These are phyloP conservation scores for Penicillium bialowiezense DNA, from an alignment of 495 filamentous ascomycete species.

Conservation along the genomic window DNA sequence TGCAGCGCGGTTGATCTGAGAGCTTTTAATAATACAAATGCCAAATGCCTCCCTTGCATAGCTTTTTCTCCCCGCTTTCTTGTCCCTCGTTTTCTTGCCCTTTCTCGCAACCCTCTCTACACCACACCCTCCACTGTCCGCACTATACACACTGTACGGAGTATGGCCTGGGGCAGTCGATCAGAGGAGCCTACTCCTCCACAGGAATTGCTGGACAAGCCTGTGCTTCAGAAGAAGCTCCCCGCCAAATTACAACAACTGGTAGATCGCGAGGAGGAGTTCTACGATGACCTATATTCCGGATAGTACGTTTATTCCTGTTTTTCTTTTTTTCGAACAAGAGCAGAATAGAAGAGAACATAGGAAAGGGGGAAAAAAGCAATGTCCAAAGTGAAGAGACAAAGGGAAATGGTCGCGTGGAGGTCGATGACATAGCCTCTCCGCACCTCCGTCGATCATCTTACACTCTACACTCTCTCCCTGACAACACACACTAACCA, in stretches of 20 bases:
- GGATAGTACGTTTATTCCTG: constrained; percentile 64
- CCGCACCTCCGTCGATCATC: constrained; percentile 6
- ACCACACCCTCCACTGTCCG: too few species aligned
- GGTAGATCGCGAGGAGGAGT: constrained; percentile 72
- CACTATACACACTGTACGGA: constrained; percentile 10
- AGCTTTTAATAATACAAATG: background rate
- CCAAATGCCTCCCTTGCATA: constrained; percentile 4
- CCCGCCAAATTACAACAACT: constrained; percentile 68
- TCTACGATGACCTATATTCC: constrained; percentile 73
- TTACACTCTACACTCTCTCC: background rate
- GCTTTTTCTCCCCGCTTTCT: background rate
- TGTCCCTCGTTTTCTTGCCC: background rate
- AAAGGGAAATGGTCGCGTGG: background rate
- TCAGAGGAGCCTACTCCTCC: constrained; percentile 20
- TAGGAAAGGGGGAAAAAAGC: background rate
- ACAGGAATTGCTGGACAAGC: constrained; percentile 41
- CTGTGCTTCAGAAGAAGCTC: constrained; percentile 59
- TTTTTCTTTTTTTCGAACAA: background rate
- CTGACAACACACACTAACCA: constrained; percentile 12
- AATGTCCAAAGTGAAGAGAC: background rate
- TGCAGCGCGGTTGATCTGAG: constrained; percentile 5
- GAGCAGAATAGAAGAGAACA: background rate
- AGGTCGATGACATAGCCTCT: background rate
- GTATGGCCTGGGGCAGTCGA: constrained; percentile 40
- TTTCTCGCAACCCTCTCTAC: too few species aligned